Percentiles rank a stretch among this genome's conserved stretches.
These are phyloP conservation scores for Fusarium acutatum DNA, from an alignment of 2,329 filamentous ascomycete species.

Conservation along the genomic window DNA sequence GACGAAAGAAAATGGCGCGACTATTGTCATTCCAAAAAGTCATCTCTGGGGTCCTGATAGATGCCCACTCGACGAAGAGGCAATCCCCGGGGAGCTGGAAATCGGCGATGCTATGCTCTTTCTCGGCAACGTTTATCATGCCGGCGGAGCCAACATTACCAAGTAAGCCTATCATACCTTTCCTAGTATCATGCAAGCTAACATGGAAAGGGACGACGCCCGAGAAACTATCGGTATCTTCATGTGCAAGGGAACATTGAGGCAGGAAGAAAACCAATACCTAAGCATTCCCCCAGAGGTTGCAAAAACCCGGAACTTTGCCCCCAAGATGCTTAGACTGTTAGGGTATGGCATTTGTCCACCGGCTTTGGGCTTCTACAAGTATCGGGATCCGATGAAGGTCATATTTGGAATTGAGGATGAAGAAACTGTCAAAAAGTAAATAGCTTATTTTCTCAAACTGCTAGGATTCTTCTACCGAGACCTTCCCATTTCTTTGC, in stretches of 20 bases:
- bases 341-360: not conserved
- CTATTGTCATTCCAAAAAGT: accelerated
- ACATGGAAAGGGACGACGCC: not conserved
- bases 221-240: not conserved
- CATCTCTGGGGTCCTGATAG: not conserved
- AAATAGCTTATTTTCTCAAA: accelerated
- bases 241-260: not conserved
- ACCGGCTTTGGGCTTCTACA: not conserved
- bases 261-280: not conserved
- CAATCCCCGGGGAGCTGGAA: accelerated
- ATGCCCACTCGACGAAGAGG: not conserved
- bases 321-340: not conserved
- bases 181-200: accelerated
- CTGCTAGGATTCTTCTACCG: not conserved
- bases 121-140: not conserved
- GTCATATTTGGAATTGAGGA: not conserved
- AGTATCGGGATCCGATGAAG: not conserved
- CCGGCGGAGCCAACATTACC: not conserved
- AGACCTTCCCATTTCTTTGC: not conserved
- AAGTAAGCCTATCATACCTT: accelerated
- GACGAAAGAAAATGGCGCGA: accelerated
- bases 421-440: not conserved
- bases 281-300: not conserved
- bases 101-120: not conserved
- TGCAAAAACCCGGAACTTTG: accelerated